Evolutionary conservation across 176 grass and related monocot species (phyloP), one percentile per base, ranked within the genome.

Genomic region (Eragrostis curvula): DNA sequence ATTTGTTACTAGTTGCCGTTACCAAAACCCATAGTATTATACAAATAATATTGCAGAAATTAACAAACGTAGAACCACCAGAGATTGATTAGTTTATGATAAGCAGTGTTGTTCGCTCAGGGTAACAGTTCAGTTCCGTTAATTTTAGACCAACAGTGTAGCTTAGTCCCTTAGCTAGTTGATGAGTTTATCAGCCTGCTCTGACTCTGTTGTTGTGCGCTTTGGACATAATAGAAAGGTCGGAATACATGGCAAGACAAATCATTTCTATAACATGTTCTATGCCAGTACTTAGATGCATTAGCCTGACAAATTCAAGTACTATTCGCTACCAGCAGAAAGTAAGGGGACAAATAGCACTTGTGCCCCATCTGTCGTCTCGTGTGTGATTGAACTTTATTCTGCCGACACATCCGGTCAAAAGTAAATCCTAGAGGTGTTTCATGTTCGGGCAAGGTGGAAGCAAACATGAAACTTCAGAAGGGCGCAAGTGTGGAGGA

Each of bases 331-430:
- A 32, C 12, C 18, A 14, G 36, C 42, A 49, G 24, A 41, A 29
- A 18, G 2, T 57, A 15, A 48, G 20, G 24, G 32, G 46, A 47
- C 56, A 76, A 16, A 47, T 30, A 12, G 2, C 46, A 43, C 5
- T 42, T 83, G 15, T 39, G 40, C 29, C 21, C 16, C 28, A 51
- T 49, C 20, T 51, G 80, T n/a, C 58, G 9, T 6, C 62, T 42
- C 60, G 53, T 51, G 17, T 47, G 32, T 7, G 10, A 70, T n/a
- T 17, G 23, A 25, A 41, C 10, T 83, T 83, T 71, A 23, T 45
- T 63, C 82, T 56, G 77, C 87, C 82, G 82, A 81, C 77, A 81
- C 23, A 75, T 8, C n/a, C 18, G 27, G 46, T n/a, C 23, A 80
- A 6, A 52, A 12, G 7, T 67, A 52, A 41, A 32, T 16, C 60